These are phyloP conservation scores for Phanerodontia chrysosporium DNA, from an alignment of 768 basidiomycete genomes.

Conservation along the genomic window DNA sequence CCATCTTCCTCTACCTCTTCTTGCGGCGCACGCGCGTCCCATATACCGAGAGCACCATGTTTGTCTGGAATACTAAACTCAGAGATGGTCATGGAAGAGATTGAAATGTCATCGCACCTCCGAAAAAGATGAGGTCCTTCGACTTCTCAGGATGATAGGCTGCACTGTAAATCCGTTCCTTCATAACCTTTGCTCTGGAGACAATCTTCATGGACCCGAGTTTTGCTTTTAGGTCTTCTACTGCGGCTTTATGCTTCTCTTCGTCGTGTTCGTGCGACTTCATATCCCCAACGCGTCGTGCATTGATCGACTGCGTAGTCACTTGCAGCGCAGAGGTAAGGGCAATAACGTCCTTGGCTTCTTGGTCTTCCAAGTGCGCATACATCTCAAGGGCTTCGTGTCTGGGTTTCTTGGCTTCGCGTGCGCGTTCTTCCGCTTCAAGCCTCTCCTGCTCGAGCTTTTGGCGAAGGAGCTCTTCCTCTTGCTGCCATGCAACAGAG, in stretches of 20 bases:
- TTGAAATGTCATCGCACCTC: constrained; percentile 41
- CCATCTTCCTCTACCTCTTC: constrained; percentile 70
- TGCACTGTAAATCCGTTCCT: constrained; percentile 70
- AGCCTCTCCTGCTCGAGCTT: constrained; percentile 60
- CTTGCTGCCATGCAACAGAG: constrained; percentile 33
- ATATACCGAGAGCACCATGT: constrained; percentile 77
- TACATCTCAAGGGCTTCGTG: constrained; percentile 60
- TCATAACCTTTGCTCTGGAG: constrained; percentile 76
- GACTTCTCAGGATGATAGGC: constrained; percentile 77
- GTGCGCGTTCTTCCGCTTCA: constrained; percentile 57
- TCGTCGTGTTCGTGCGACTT: constrained; percentile 46
- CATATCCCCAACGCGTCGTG: constrained; percentile 41
- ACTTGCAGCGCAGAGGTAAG: constrained; percentile 43
- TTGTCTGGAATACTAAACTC: constrained; percentile 50
- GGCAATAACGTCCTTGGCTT: constrained; percentile 39
- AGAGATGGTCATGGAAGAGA: not conserved
- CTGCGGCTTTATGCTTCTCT: constrained; percentile 40
- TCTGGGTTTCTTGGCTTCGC: constrained; percentile 64
- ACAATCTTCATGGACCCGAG: constrained; percentile 59
- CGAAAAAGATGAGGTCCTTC: constrained; percentile 85
- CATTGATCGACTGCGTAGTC: constrained; percentile 32
- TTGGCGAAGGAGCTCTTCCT: constrained; percentile 43
- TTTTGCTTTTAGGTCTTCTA: constrained; percentile 49
- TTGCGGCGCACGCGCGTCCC: constrained; percentile 72
- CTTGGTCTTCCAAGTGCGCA: constrained; percentile 47